phyloP scores from a whole-genome alignment of 2,329 filamentous ascomycete species.

The Dendryphion nanum region DNA sequence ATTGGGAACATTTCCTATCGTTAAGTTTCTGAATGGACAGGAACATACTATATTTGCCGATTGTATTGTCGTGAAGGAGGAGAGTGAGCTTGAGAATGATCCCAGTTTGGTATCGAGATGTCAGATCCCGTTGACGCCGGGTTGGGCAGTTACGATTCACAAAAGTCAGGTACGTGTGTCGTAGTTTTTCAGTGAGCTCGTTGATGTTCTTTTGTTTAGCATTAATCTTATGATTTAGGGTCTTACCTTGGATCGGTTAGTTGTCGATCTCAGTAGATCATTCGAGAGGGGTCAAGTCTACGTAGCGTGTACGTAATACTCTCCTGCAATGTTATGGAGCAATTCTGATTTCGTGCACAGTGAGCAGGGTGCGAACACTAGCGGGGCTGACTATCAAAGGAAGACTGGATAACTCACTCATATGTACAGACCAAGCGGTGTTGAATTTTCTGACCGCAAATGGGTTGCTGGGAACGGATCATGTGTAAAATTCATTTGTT shows the following conservation, averaged over 20 bases:
- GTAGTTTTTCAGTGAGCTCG: too few species aligned
- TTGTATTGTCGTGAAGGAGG: slow-evolving; percentile 51
- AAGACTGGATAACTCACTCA: too few species aligned
- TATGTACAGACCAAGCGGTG: too few species aligned
- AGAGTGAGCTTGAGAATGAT: slow-evolving; percentile 47
- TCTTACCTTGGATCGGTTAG: slow-evolving; percentile 59
- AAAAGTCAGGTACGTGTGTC: too few species aligned
- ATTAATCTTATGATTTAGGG: too few species aligned
- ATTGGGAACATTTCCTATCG: slow-evolving; percentile 49
- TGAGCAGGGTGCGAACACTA: slow-evolving; percentile 55
- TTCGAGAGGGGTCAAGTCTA: slow-evolving; percentile 63
- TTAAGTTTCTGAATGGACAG: slow-evolving; percentile 52
- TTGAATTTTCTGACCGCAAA: too few species aligned
- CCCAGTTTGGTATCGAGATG: slow-evolving; percentile 55
- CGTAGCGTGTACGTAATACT: slow-evolving; percentile 48
- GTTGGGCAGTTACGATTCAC: slow-evolving; percentile 64
- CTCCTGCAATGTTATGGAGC: neutral
- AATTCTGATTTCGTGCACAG: too few species aligned
- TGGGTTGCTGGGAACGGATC: too few species aligned
- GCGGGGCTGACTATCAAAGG: too few species aligned
- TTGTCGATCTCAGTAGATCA: slow-evolving; percentile 52
- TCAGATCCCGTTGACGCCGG: slow-evolving; percentile 60
- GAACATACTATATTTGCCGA: slow-evolving; percentile 50
- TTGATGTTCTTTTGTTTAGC: too few species aligned
- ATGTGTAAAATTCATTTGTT: too few species aligned